phyloP scores from a whole-genome alignment of 768 basidiomycete species.

The Daedaleopsis nitida region DNA sequence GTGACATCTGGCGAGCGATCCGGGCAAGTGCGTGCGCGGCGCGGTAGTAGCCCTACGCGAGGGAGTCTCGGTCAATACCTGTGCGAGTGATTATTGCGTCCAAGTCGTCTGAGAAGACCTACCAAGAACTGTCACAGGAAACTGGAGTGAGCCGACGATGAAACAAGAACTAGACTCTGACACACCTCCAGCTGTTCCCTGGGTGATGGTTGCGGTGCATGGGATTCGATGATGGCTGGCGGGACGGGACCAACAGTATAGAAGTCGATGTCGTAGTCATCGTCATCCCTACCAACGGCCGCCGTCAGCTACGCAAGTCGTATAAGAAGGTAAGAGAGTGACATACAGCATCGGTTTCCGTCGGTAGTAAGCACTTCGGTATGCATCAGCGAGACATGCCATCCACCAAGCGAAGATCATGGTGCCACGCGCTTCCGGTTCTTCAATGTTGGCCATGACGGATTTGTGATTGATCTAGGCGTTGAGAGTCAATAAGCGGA shows the following conservation, averaged over 20 bases:
- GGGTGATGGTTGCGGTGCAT: slow-evolving; percentile 54
- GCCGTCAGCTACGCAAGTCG: neutral
- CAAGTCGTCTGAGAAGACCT: slow-evolving; percentile 32
- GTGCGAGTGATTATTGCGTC: slow-evolving; percentile 10
- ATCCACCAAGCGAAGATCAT: slow-evolving; percentile 97
- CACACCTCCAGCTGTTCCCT: slow-evolving; percentile 79
- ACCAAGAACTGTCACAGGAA: slow-evolving; percentile 60
- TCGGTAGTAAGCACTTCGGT: slow-evolving; percentile 81
- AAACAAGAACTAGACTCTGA: neutral
- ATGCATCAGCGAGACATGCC: slow-evolving; percentile 84
- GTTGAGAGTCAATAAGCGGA: slow-evolving; percentile 6
- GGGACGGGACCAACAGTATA: slow-evolving; percentile 71
- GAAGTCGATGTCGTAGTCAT: slow-evolving; percentile 89
- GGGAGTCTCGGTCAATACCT: slow-evolving; percentile 10
- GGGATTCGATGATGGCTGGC: slow-evolving; percentile 30
- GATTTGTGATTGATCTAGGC: slow-evolving; percentile 82
- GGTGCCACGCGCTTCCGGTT: slow-evolving; percentile 74
- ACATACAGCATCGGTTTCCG: slow-evolving; percentile 76
- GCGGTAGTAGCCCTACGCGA: slow-evolving; percentile 73
- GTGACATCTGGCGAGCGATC: slow-evolving; percentile 79
- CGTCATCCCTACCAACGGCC: slow-evolving; percentile 60
- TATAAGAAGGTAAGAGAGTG: neutral
- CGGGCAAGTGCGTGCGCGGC: slow-evolving; percentile 84
- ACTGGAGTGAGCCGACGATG: slow-evolving; percentile 2
- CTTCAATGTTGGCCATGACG: slow-evolving; percentile 70